Base-by-base conservation (phyloP, 2,329 filamentous ascomycete species). In the Sporothrix sp. region DNA sequence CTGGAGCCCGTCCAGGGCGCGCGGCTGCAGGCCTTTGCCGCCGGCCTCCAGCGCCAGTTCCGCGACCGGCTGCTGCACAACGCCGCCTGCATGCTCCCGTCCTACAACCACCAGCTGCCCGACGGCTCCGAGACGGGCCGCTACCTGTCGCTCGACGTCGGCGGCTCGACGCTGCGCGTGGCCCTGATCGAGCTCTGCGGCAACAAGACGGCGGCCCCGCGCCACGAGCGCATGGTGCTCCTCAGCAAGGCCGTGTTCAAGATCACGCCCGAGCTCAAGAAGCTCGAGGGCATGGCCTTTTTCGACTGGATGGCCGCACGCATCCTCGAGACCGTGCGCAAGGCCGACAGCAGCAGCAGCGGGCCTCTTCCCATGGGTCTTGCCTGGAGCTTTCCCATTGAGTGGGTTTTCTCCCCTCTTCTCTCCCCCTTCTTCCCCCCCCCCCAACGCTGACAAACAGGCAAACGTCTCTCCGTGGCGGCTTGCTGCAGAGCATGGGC, bases 381-480 rank as follows among this genome's bases (percentile, higher is more conserved):
- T 54, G 78, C 81, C 6, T 85, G 81, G 80, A 84, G 81, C 52
- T 85, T 85, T 58, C 81, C 81, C 23, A 79, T 85, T 39, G 77
- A 84, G 80, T 83, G 69, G 61, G 78, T 70, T 27, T 25, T 42
- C n/a, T 16, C 7, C 35, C 3, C 13, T 27, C 32, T 45, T 18
- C 42, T 32, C 54, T 23, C 21, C 40, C 44, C 27, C 6, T 28
- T 45, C 11, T 13, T 2, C 23, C 10, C 45, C 14, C 18, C 14
- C 21, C 38, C 25, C 11, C 14, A 10, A n/a, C n/a, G n/a, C 36
- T 35, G 7, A 32, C 25, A 33, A 9, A 7, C 48, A 82, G 79
- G 56, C 81, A 85, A 75, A 81, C 78, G 11, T 82, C 80, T 3
- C 65, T 81, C 27, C 73, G 73, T 44, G 73, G 76, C 44, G 81